Conservation (phyloP, 2,329 filamentous ascomycete genomes). For the Paraconiothyrium sp. region DNA sequence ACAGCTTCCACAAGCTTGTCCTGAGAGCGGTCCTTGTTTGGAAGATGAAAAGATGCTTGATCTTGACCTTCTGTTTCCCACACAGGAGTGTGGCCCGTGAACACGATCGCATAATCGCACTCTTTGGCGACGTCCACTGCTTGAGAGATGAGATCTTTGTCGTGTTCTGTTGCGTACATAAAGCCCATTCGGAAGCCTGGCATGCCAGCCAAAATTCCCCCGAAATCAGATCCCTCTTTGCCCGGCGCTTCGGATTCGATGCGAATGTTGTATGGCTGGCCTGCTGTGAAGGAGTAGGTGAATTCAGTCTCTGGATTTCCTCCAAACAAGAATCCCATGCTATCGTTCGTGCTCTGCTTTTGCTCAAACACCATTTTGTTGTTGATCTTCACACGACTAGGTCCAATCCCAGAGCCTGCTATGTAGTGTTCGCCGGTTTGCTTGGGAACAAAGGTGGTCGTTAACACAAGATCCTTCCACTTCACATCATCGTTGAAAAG, state of each 20-base stretch:
- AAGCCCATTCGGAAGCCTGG: constrained; percentile 48
- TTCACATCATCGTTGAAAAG: constrained; percentile 35
- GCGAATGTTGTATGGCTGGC: constrained; percentile 66
- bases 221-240: constrained; percentile 58
- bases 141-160: constrained; percentile 37
- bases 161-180: constrained; percentile 42
- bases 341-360: constrained; percentile 63
- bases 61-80: constrained; percentile 69
- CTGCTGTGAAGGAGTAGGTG: constrained; percentile 65
- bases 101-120: constrained; percentile 42
- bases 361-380: constrained; percentile 41
- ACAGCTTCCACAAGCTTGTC: constrained; percentile 74
- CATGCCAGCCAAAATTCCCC: constrained; percentile 39
- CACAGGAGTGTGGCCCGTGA: constrained; percentile 46
- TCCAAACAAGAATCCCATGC: constrained; percentile 71
- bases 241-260: constrained; percentile 67
- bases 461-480: constrained; percentile 36
- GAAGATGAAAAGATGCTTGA: constrained; percentile 64
- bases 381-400: constrained; percentile 41
- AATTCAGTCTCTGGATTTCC: constrained; percentile 72
- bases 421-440: constrained; percentile 44
- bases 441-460: constrained; percentile 34
- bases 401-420: constrained; percentile 46
- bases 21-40: constrained; percentile 59
- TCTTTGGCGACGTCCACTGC: constrained; percentile 38